phyloP scores from a whole-genome alignment of 805 yeast genomes.

The Brettanomyces bruxellensis region DNA sequence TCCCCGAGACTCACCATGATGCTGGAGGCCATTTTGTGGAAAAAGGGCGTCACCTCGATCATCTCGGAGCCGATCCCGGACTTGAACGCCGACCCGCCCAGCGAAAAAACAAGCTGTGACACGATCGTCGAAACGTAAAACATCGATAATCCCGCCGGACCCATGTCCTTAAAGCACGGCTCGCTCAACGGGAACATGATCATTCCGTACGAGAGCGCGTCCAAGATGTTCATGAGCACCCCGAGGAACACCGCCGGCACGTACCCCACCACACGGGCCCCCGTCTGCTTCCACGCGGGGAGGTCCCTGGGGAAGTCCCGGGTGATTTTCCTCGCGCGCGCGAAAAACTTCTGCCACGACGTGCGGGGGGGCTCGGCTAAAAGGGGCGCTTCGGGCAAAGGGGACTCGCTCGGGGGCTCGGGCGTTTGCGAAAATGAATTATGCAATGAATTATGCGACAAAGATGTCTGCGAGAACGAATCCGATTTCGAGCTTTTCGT shows the following conservation, averaged over 20 bases:
- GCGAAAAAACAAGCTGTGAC: constrained; percentile 78
- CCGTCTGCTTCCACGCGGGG: not conserved
- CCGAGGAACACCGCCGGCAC: constrained; percentile 85
- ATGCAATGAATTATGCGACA: too few species aligned
- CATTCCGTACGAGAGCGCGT: constrained; percentile 95
- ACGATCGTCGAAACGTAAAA: constrained; percentile 88
- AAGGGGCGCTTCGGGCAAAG: too few species aligned
- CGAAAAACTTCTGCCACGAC: too few species aligned
- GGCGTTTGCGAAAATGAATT: too few species aligned
- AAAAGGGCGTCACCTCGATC: constrained; percentile 98
- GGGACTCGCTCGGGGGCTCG: too few species aligned
- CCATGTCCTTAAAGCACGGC: constrained; percentile 65
- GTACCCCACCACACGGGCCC: constrained; percentile 29
- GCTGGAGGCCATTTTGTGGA: constrained; percentile 85
- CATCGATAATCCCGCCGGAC: constrained; percentile 88
- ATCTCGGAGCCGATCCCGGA: constrained; percentile 95
- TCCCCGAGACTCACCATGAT: constrained; percentile 49
- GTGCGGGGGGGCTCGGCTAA: too few species aligned
- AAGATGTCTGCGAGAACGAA: too few species aligned
- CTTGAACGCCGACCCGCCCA: constrained; percentile 85
- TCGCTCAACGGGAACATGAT: constrained; percentile 90
- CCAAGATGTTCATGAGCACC: constrained; percentile 73
- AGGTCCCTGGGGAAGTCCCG: not conserved
- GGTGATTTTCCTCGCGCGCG: not conserved
- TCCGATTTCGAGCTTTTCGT: too few species aligned